These are phyloP conservation scores for Amauroascus niger DNA, from an alignment of 2,329 filamentous ascomycete genomes.

Conservation along the genomic window DNA sequence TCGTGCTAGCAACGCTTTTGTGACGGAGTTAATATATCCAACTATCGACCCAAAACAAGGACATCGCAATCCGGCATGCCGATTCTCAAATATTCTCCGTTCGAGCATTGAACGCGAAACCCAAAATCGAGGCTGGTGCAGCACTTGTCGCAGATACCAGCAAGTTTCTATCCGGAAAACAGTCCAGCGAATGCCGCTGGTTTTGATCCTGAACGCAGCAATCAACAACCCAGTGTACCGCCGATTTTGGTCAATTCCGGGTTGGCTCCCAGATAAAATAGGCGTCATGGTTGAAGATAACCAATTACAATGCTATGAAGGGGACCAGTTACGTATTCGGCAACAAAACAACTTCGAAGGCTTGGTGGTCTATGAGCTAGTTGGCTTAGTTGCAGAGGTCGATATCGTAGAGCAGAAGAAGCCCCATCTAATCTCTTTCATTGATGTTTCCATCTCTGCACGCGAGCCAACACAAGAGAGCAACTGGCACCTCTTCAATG, in stretches of 20 bases:
- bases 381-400: conserved; percentile 83
- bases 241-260: conserved; percentile 71
- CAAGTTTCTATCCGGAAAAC: conserved; percentile 75
- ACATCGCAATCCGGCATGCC: conserved; percentile 40
- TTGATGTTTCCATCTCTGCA: conserved; percentile 57
- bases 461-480: conserved; percentile 46
- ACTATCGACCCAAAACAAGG: conserved; percentile 44
- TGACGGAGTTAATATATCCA: conserved; percentile 80
- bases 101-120: conserved; percentile 82
- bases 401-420: conserved; percentile 77
- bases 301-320: conserved; percentile 93
- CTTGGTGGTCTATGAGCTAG: conserved; percentile 80
- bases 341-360: conserved; percentile 68
- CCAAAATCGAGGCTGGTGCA: conserved; percentile 86
- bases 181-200: conserved; percentile 68
- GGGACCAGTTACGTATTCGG: conserved; percentile 73
- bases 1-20: conserved; percentile 65
- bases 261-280: conserved; percentile 89
- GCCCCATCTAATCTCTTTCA: conserved; percentile 79
- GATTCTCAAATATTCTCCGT: conserved; percentile 87
- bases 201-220: conserved; percentile 79
- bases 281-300: conserved; percentile 82
- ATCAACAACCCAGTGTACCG: conserved; percentile 62
- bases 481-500: conserved; percentile 94
- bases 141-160: conserved; percentile 81